Evolutionary conservation across 2,329 filamentous ascomycete species (phyloP).

Genomic region (Colletotrichum spinosum): DNA sequence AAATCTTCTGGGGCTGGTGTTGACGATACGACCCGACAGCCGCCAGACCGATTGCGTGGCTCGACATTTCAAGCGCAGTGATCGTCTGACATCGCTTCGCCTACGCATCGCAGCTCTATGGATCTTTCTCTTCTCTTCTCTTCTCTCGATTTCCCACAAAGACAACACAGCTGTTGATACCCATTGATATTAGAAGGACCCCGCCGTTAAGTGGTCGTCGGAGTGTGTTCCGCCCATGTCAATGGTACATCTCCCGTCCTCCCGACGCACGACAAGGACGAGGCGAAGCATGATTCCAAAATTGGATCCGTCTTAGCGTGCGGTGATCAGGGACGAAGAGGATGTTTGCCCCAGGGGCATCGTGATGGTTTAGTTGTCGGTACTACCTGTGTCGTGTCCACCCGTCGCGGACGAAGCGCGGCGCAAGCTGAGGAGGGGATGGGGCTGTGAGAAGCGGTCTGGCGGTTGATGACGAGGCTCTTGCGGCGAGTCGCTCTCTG

Average conservation of each 20-base stretch:
- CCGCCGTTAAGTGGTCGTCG: conserved; percentile 4
- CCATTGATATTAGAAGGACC: conserved; percentile 4
- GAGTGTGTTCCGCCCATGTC: conserved; percentile 14
- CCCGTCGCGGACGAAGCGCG: not conserved
- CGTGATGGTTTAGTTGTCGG: conserved; percentile 8
- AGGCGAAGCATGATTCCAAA: conserved; percentile 21
- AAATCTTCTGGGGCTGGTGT: too few relatives aligned
- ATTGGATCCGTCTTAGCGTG: conserved; percentile 5
- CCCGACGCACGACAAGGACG: conserved; percentile 16
- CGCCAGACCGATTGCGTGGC: not conserved
- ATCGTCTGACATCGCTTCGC: conserved; percentile 14
- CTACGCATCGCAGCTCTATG: conserved; percentile 15
- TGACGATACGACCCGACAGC: too few relatives aligned
- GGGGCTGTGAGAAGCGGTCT: not conserved
- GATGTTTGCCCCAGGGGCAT: conserved; percentile 25
- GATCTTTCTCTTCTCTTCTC: not conserved
- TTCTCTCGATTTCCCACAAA: conserved; percentile 8
- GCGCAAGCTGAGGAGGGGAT: conserved; percentile 1
- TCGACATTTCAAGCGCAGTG: not conserved
- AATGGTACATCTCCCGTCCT: conserved; percentile 2
- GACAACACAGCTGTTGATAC: not conserved
- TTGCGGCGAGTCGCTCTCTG: not conserved
- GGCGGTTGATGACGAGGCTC: not conserved
- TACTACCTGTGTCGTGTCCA: not conserved
- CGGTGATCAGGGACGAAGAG: conserved; percentile 23